Percentiles rank a stretch among this genome's conserved stretches.
These are phyloP conservation scores for Capsicum baccatum DNA, from an alignment of 257 asterid species.

Conservation along the genomic window DNA sequence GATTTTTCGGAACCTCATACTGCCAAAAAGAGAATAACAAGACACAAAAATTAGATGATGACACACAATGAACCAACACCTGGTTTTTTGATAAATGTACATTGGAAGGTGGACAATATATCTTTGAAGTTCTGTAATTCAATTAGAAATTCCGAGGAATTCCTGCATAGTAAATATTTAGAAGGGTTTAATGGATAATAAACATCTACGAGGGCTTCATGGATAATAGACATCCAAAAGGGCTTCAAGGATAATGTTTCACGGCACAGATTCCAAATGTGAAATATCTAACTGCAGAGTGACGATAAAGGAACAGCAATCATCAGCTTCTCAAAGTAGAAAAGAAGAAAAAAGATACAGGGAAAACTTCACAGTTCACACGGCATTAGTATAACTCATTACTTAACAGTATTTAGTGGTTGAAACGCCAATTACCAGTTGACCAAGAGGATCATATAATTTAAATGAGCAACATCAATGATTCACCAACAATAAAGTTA, in stretches of 20 bases:
- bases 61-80: background rate
- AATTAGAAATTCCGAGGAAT: background rate
- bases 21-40: slow-evolving; percentile 38
- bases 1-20: slow-evolving; percentile 88
- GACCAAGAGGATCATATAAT: slow-evolving; percentile 12
- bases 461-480: background rate
- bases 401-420: background rate
- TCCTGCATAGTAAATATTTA: background rate
- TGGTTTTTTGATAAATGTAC: slow-evolving; percentile 4
- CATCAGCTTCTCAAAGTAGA: background rate
- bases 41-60: slow-evolving; percentile 21
- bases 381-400: background rate
- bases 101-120: background rate
- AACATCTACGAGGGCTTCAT: background rate
- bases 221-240: background rate
- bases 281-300: background rate
- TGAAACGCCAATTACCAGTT: background rate
- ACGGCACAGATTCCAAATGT: background rate
- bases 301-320: background rate
- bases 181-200: background rate
- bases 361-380: background rate
- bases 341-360: background rate
- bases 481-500: slow-evolving; percentile 20
- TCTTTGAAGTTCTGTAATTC: background rate
- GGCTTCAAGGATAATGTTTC: background rate